Evolutionary conservation across 805 yeast species (phyloP).

Genomic region (Candida mattraensis): DNA sequence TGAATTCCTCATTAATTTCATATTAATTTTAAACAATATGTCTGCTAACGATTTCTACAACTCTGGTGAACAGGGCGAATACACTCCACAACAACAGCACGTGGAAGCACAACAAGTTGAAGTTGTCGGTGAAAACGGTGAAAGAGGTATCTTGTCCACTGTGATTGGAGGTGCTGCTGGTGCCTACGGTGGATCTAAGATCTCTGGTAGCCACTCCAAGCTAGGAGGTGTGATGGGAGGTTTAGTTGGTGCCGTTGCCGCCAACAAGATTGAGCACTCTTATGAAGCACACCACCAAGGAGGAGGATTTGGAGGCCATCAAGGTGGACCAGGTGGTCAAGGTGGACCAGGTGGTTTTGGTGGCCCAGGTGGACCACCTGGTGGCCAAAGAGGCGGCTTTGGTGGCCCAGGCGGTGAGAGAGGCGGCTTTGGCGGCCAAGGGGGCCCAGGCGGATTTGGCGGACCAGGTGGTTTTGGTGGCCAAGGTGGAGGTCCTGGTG

Average conservation of each 20-base stretch:
- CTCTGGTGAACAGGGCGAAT: slow-evolving; percentile 41
- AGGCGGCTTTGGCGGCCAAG: no score
- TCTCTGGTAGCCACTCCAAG: slow-evolving; percentile 41
- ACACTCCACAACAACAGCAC: slow-evolving; percentile 32
- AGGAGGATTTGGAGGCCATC: no score
- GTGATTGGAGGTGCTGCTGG: slow-evolving; percentile 54
- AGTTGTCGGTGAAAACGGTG: slow-evolving; percentile 30
- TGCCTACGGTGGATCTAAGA: slow-evolving; percentile 49
- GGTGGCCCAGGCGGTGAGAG: slow-evolving; percentile 20
- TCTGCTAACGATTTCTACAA: slow-evolving; percentile 58
- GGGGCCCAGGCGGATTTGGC: no score
- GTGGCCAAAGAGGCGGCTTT: slow-evolving; percentile 20
- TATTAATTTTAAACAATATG: slow-evolving; percentile 33
- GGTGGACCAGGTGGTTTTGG: slow-evolving; percentile 21
- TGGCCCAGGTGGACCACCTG: slow-evolving; percentile 21
- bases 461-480: slow-evolving; percentile 15
- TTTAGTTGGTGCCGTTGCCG: slow-evolving; percentile 53
- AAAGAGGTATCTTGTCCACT: slow-evolving; percentile 45
- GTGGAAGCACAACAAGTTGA: slow-evolving; percentile 35
- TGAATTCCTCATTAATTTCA: slow-evolving; percentile 1
- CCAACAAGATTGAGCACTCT: slow-evolving; percentile 47
- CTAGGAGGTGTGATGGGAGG: slow-evolving; percentile 54
- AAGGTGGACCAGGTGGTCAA: slow-evolving; percentile 21
- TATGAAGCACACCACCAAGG: slow-evolving; percentile 29
- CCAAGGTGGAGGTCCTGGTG: slow-evolving; percentile 17